phyloP scores from a whole-genome alignment of 371 early-diverging fungal species.

The Mortierella sp. region DNA sequence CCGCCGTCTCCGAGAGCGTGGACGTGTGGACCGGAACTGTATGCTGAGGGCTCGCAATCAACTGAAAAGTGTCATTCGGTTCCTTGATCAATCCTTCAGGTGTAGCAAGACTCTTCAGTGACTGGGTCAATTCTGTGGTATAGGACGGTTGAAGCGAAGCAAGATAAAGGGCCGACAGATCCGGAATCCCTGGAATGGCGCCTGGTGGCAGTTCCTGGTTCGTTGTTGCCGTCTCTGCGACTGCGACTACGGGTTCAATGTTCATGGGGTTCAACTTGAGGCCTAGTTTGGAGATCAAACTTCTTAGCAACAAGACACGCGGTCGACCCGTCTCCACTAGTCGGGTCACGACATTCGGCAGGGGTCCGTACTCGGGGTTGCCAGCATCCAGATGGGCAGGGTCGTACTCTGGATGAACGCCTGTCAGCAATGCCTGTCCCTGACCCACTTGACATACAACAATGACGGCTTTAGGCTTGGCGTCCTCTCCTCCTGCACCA shows the following conservation, averaged over 20 bases:
- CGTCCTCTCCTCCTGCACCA: conserved; percentile 15
- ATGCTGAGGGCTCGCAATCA: conserved; percentile 43
- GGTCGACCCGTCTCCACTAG: conserved; percentile 58
- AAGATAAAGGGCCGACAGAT: conserved; percentile 67
- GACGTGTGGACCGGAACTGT: conserved; percentile 28
- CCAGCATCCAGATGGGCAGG: conserved; percentile 58
- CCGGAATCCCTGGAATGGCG: conserved; percentile 56
- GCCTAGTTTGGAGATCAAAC: conserved; percentile 63
- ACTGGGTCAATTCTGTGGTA: conserved; percentile 25
- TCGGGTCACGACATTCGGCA: conserved; percentile 56
- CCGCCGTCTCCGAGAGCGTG: conserved; percentile 19
- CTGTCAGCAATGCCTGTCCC: conserved; percentile 75
- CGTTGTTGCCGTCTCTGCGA: background rate
- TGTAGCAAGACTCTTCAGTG: conserved; percentile 29
- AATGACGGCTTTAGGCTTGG: conserved; percentile 54
- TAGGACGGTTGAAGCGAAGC: conserved; percentile 56
- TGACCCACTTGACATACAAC: conserved; percentile 69
- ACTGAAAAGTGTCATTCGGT: conserved; percentile 56
- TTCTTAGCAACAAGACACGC: conserved; percentile 61
- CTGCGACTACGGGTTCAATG: background rate
- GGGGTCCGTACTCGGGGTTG: conserved; percentile 54
- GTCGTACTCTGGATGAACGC: conserved; percentile 83
- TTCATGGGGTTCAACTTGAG: conserved; percentile 54
- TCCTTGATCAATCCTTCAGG: conserved; percentile 52
- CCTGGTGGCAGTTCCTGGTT: conserved; percentile 23